phyloP scores from a whole-genome alignment of 768 basidiomycete genomes.

The Boletus reticuloceps region DNA sequence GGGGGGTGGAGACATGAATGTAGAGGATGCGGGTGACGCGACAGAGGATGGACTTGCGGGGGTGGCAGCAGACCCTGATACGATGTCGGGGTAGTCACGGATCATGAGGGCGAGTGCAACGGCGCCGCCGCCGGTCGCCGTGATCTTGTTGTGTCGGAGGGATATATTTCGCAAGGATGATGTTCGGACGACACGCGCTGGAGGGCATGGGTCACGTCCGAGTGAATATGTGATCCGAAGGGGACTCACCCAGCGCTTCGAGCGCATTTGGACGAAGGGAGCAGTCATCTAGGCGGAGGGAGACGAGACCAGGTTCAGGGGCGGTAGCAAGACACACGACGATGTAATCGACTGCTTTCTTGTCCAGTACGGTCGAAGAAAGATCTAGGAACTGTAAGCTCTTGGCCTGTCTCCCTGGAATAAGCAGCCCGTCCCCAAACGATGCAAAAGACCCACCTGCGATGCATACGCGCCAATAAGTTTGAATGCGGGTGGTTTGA shows the following conservation, averaged over 20 bases:
- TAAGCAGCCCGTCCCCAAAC: not conserved
- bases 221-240: not conserved
- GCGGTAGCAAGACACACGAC: constrained; percentile 57
- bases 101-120: constrained; percentile 96
- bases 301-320: constrained; percentile 51
- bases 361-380: constrained; percentile 83
- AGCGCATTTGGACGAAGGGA: constrained; percentile 67
- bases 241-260: constrained; percentile 71
- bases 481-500: constrained; percentile 76
- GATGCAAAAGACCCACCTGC: constrained; percentile 46
- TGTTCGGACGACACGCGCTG: constrained; percentile 80
- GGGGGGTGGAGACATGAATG: constrained; percentile 32
- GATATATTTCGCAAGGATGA: constrained; percentile 88
- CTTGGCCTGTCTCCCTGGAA: constrained; percentile 50
- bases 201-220: not conserved
- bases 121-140: constrained; percentile 80
- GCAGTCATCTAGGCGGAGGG: constrained; percentile 89
- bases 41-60: constrained; percentile 5
- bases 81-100: constrained; percentile 88
- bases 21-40: constrained; percentile 10
- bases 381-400: constrained; percentile 85
- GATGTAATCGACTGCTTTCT: constrained; percentile 79
- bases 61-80: constrained; percentile 28
- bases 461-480: constrained; percentile 75
- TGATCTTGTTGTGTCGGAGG: constrained; percentile 85